A percentile compares a stretch with the other conserved stretches of the same genome.
These are phyloP conservation scores for Kazachstania taianensis DNA, from an alignment of 805 yeast genomes.

Conservation along the genomic window DNA sequence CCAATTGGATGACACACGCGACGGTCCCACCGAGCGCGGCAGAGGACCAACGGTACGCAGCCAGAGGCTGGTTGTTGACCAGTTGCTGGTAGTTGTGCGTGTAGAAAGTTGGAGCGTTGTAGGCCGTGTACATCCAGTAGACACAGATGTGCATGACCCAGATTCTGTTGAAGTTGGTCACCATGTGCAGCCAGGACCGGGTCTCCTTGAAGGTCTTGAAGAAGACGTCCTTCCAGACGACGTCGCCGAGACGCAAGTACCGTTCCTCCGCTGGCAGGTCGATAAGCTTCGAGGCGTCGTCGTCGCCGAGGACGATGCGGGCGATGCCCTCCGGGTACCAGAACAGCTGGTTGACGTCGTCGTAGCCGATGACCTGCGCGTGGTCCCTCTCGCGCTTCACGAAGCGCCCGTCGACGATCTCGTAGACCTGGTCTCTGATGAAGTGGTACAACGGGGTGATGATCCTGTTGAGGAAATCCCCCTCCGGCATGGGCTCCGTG, in stretches of 20 bases:
- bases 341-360: constrained; percentile 95
- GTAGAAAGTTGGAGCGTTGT: constrained; percentile 84
- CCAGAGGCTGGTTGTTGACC: constrained; percentile 73
- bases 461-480: constrained; percentile 84
- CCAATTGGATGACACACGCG: constrained; percentile 70
- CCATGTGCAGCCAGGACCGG: constrained; percentile 94
- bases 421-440: constrained; percentile 73
- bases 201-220: constrained; percentile 93
- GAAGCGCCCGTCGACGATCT: constrained; percentile 69
- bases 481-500: constrained; percentile 70
- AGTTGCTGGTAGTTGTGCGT: constrained; percentile 80
- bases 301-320: constrained; percentile 73
- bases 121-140: constrained; percentile 93
- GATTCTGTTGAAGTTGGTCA: constrained; percentile 94
- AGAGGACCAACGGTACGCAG: constrained; percentile 88
- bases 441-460: constrained; percentile 83
- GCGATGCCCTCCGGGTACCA: constrained; percentile 99
- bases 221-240: constrained; percentile 84
- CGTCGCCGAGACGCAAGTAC: constrained; percentile 81
- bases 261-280: constrained; percentile 88
- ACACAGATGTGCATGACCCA: constrained; percentile 88
- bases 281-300: constrained; percentile 82
- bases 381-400: constrained; percentile 82
- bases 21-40: constrained; percentile 87
- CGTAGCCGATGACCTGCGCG: constrained; percentile 78